Evolutionary conservation across 805 yeast genomes (phyloP).

Genomic region (Candida fluviatilis): DNA sequence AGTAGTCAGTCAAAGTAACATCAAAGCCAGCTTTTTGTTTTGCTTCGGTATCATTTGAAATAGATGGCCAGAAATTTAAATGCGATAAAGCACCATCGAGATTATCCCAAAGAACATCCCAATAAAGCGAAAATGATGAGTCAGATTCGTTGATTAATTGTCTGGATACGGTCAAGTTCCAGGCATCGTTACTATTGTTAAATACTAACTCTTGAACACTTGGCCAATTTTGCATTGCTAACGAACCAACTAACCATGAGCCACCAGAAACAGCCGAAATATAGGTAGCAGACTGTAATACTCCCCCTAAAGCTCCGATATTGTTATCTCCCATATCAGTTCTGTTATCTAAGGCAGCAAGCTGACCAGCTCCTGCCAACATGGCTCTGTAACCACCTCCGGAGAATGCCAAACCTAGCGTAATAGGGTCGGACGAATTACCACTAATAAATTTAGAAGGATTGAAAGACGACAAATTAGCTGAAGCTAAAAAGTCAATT

Average conservation of each 20-base stretch:
- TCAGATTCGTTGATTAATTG: conserved; percentile 23
- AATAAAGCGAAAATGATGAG: conserved; percentile 1
- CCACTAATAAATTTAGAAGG: conserved; percentile 17
- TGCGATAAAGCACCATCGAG: conserved; percentile 25
- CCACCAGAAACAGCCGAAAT: conserved; percentile 68
- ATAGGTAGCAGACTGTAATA: conserved; percentile 69
- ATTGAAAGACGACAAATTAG: conserved; percentile 20
- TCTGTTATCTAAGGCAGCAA: conserved; percentile 75
- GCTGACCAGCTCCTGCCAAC: conserved; percentile 80
- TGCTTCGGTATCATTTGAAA: conserved; percentile 14
- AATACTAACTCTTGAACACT: conserved; percentile 54
- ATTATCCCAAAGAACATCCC: conserved; percentile 15
- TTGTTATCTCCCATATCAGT: conserved; percentile 47
- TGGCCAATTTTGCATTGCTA: conserved; percentile 69
- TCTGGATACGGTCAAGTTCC: conserved; percentile 30
- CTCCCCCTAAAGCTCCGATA: conserved; percentile 64
- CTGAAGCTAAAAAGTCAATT: conserved; percentile 16
- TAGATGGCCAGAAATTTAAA: conserved; percentile 23
- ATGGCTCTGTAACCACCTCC: conserved; percentile 88
- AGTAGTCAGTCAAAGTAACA: conserved; percentile 67
- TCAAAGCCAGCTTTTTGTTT: conserved; percentile 55
- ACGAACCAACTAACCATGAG: conserved; percentile 69
- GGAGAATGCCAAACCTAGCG: conserved; percentile 31
- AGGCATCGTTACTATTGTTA: conserved; percentile 24
- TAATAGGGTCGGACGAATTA: conserved; percentile 18